Evolutionary conservation across 805 yeast species (phyloP).

Genomic region (Brettanomyces naardenensis): DNA sequence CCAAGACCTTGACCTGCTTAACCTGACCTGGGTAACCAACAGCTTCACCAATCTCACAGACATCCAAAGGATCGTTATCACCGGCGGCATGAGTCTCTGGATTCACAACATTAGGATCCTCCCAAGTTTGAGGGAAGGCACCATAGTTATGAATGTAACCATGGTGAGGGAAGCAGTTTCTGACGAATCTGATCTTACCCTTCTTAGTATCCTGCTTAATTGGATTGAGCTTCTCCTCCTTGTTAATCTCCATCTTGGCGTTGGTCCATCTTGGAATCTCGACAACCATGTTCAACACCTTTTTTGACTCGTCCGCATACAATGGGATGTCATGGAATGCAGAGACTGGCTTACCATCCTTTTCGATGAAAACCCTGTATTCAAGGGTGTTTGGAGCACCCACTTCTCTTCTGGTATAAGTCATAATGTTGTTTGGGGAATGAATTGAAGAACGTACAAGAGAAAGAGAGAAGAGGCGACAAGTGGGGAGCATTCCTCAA

Average conservation of each 20-base stretch:
- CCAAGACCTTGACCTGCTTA: slow-evolving; percentile 84
- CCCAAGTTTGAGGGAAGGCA: slow-evolving; percentile 95
- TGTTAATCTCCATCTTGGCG: slow-evolving; percentile 92
- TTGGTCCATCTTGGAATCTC: slow-evolving; percentile 99
- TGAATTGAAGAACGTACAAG: slow-evolving; percentile 1
- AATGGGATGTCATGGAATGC: slow-evolving; percentile 93
- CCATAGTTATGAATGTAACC: slow-evolving; percentile 99
- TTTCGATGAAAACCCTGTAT: slow-evolving; percentile 83
- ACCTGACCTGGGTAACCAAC: slow-evolving; percentile 65
- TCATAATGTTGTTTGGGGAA: slow-evolving; percentile 39
- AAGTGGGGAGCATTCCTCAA: not conserved
- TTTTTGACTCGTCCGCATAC: slow-evolving; percentile 88
- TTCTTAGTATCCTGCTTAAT: slow-evolving; percentile 96
- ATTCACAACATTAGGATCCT: slow-evolving; percentile 57
- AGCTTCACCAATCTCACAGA: slow-evolving; percentile 70
- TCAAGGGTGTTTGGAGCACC: slow-evolving; percentile 96
- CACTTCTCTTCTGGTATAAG: slow-evolving; percentile 82
- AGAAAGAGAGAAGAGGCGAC: not conserved
- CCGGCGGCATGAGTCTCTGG: slow-evolving; percentile 66
- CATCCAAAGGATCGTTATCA: slow-evolving; percentile 83
- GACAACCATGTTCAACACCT: slow-evolving; percentile 71
- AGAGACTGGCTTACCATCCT: slow-evolving; percentile 90
- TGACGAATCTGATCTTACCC: slow-evolving; percentile 91
- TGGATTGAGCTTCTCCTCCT: slow-evolving; percentile 81
- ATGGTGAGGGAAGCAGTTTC: slow-evolving; percentile 98